Conservation (phyloP, 2,329 filamentous ascomycete genomes). For the Epichloe festucae region DNA sequence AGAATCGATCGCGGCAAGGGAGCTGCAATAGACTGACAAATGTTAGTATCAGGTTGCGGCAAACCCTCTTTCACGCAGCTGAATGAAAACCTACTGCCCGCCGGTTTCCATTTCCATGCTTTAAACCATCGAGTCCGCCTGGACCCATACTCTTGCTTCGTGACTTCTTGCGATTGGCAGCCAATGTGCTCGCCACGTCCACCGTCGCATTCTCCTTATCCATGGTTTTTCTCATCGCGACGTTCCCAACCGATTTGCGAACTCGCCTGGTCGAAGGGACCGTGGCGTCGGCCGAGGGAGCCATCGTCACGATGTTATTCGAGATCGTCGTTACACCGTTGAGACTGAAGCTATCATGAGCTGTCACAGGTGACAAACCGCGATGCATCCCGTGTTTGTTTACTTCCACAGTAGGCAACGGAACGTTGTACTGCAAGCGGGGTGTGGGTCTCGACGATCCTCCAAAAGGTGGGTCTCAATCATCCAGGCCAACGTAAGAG, state of each 20-base stretch:
- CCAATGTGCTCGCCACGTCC: constrained; percentile 44
- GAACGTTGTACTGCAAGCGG: constrained; percentile 7
- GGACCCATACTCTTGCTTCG: constrained; percentile 95
- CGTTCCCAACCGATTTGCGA: constrained; percentile 59
- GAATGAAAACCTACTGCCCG: constrained; percentile 49
- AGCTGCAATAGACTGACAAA: constrained; percentile 40
- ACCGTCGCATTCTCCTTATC: constrained; percentile 72
- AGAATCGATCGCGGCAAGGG: constrained; percentile 56
- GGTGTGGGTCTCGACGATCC: background rate
- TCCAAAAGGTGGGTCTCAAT: background rate
- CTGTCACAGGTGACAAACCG: constrained; percentile 8
- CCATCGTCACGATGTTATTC: constrained; percentile 16
- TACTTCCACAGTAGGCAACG: constrained; percentile 17
- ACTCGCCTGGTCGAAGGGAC: constrained; percentile 42
- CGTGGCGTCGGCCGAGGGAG: constrained; percentile 27
- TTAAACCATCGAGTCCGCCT: constrained; percentile 73
- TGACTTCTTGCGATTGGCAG: constrained; percentile 51
- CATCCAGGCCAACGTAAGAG: background rate
- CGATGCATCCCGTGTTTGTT: constrained; percentile 24
- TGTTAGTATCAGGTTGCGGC: background rate
- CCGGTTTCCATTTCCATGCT: constrained; percentile 61
- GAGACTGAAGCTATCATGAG: constrained; percentile 3
- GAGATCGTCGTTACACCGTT: constrained; percentile 10
- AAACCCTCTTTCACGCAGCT: background rate
- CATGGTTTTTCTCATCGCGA: constrained; percentile 35